These are phyloP conservation scores for Saccharomycopsis microspora DNA, from an alignment of 805 yeast species.

Conservation along the genomic window DNA sequence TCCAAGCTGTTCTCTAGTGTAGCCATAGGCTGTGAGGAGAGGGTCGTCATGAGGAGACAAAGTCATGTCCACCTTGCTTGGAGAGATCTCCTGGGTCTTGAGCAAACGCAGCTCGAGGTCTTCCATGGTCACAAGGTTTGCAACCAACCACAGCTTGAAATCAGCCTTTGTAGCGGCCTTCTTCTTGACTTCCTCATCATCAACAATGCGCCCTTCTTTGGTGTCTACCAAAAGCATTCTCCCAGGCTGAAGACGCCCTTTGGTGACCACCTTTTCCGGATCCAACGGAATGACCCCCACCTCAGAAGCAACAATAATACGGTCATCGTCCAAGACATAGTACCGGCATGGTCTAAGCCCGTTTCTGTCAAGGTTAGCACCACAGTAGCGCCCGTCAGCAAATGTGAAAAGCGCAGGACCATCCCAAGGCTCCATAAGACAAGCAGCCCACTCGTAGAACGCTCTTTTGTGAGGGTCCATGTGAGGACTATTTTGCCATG, in stretches of 20 bases:
- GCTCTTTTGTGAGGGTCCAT: conserved; percentile 92
- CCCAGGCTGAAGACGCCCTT: conserved; percentile 94
- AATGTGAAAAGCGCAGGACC: conserved; percentile 97
- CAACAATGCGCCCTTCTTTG: conserved; percentile 83
- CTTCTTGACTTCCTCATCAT: conserved; percentile 78
- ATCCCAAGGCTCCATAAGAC: conserved; percentile 99
- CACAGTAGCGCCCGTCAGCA: conserved; percentile 96
- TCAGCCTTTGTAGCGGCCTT: conserved; percentile 75
- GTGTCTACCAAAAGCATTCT: conserved; percentile 94
- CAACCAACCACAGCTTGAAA: conserved; percentile 87
- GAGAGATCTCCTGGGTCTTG: conserved; percentile 23
- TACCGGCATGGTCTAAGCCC: conserved; percentile 98
- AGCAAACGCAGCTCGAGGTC: conserved; percentile 57
- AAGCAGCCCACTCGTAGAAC: conserved; percentile 98
- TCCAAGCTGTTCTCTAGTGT: conserved; percentile 86
- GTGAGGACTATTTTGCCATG: conserved; percentile 81
- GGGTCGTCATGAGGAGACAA: conserved; percentile 68
- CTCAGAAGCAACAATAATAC: conserved; percentile 96
- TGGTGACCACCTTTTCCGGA: conserved; percentile 68
- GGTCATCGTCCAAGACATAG: conserved; percentile 87
- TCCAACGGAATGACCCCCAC: conserved; percentile 93
- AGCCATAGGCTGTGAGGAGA: conserved; percentile 76
- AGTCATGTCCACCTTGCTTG: conserved; percentile 17
- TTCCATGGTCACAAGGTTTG: conserved; percentile 75
- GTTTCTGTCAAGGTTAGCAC: conserved; percentile 95